Conservation (phyloP, 257 asterid genomes). For the Avicennia marina region DNA sequence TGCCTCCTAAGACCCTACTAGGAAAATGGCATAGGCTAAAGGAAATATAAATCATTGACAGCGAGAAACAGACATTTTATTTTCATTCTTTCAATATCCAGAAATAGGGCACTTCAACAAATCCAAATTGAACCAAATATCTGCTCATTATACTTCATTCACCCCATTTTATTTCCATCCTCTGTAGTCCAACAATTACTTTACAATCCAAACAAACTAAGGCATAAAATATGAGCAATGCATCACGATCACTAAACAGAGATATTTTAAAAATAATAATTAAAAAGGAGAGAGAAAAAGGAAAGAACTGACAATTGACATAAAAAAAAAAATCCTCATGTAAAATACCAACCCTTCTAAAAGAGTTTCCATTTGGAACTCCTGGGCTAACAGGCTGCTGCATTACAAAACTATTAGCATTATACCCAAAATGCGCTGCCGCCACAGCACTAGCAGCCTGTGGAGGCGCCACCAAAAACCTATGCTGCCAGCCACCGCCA, state of each 20-base stretch:
- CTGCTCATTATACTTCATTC: neutral
- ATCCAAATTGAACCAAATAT: constrained; percentile 2
- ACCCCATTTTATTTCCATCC: constrained; percentile 5
- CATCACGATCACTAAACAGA: constrained; percentile 2
- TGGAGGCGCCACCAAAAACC: neutral
- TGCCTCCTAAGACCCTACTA: neutral
- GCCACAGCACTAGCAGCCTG: neutral
- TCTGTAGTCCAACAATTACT: neutral
- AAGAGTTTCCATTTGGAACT: neutral
- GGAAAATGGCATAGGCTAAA: neutral
- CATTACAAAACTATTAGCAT: neutral
- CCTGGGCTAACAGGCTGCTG: constrained; percentile 1
- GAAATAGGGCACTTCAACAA: neutral
- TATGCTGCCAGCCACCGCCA: neutral
- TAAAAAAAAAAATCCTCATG: neutral
- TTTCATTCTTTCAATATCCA: constrained; percentile 9
- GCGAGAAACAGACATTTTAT: neutral
- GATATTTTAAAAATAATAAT: neutral
- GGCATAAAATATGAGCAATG: constrained; percentile 1
- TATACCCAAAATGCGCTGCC: constrained; percentile 4
- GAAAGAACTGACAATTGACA: no score
- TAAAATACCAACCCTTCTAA: constrained; percentile 1
- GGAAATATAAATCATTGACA: neutral
- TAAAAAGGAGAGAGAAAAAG: no score
- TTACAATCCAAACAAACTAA: constrained; percentile 12